phyloP scores from a whole-genome alignment of 2,329 filamentous ascomycete genomes.

The Diplodia seriata region DNA sequence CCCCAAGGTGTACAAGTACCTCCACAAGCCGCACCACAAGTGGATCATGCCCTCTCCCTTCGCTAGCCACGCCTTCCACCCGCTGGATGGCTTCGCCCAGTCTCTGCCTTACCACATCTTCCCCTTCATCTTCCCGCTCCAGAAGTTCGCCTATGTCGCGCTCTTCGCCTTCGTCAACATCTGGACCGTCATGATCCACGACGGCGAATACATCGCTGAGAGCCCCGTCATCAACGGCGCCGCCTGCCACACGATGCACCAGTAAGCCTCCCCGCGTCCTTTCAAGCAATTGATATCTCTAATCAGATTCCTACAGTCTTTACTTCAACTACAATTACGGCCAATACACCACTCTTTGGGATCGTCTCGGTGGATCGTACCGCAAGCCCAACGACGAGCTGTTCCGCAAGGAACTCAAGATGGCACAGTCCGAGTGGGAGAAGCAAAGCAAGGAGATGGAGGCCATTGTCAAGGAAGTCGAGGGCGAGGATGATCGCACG shows the following conservation, averaged over 20 bases:
- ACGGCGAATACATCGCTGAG: conserved; percentile 92
- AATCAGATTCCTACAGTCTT: conserved; percentile 27
- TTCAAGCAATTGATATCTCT: conserved; percentile 39
- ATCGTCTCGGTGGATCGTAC: conserved; percentile 86
- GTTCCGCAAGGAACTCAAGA: conserved; percentile 84
- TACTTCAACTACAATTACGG: conserved; percentile 88
- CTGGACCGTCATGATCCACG: conserved; percentile 96
- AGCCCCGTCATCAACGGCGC: conserved; percentile 92
- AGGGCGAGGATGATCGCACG: conserved; percentile 60
- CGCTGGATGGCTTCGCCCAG: conserved; percentile 88
- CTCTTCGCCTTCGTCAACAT: conserved; percentile 94
- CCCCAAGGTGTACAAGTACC: conserved; percentile 78
- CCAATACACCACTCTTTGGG: conserved; percentile 92
- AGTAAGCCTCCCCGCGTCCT: conserved; percentile 62
- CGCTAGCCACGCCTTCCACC: conserved; percentile 93
- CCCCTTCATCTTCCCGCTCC: conserved; percentile 89
- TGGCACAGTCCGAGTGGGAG: conserved; percentile 80
- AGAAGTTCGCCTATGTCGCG: conserved; percentile 85
- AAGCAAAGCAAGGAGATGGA: conserved; percentile 80
- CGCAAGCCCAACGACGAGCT: conserved; percentile 83
- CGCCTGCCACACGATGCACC: conserved; percentile 92
- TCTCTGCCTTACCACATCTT: conserved; percentile 91
- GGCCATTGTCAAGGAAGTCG: conserved; percentile 75
- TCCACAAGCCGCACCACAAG: conserved; percentile 98
- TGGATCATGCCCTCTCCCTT: conserved; percentile 99